Evolutionary conservation across 441 rosid genomes (phyloP), one percentile per base, ranked within the genome.

Genomic region (Francoa sonchifolia): DNA sequence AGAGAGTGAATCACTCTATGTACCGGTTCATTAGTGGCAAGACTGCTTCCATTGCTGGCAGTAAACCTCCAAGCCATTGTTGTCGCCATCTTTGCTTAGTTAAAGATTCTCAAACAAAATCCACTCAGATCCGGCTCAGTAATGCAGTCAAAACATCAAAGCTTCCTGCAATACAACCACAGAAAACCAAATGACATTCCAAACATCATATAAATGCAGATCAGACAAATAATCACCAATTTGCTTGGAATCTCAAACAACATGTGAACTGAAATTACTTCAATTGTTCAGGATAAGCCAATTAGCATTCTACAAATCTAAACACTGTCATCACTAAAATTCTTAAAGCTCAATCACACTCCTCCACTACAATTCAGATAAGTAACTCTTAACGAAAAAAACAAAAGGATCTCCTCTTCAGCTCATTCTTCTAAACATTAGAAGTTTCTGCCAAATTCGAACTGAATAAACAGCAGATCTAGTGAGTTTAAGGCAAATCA

Each of bases 41-140:
- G 71, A 64, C 77, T 62, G 54, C 73, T 77, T 60, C 95, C 93
- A 66, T 82, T 80, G 71, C 35, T 56, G 74, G 82, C 71, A 58
- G 83, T 27, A 26, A 66, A 81, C 65, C 92, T 76, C 99, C 97
- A 92, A 68, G 82, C 78, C 41, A 93, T 63, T 44, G 97, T 56
- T 13, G 94, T 67, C 35, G 96, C 77, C 97, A 93, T 55, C 39
- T 55, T 72, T 33, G 32, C 50, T 62, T 60, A 55, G 52, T 62
- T 55, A 58, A 66, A 59, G 58, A 74, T 52, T 47, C 62, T 48
- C 29, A 47, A 40, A 22, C 39, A 33, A 46, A 54, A 44, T 68
- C 44, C 66, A 55, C 26, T 39, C 35, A 55, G 62, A 86, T 86
- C 93, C 69, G 66, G 52, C 43, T 44, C 32, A 26, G 22, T 22